Base-by-base conservation (phyloP, 169 alveolate species). In the Plasmodium fragile region DNA sequence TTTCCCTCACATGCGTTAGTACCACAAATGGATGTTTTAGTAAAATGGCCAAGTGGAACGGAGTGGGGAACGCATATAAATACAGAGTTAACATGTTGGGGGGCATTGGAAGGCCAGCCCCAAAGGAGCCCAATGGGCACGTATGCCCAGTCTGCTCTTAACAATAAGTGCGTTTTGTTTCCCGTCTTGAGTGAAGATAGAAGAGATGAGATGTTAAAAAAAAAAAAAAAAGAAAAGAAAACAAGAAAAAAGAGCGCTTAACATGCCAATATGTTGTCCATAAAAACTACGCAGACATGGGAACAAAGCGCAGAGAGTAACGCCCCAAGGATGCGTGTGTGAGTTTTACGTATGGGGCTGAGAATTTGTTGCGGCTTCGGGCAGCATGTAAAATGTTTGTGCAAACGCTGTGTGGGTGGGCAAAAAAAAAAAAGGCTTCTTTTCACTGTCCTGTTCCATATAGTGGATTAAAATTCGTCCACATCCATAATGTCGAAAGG, bases 401-500 rank as follows among this genome's bases (percentile, higher is more conserved):
- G n/a, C n/a, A n/a, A n/a, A 49, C 59, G 22, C 59, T 49, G 8
- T 16, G 25, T 49, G 59, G 18, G 59, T 11, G 59, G 25, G 4
- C 18, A 65, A 5, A 4, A 22, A 65, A 65, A 5, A 4, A 22
- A 22, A 25, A 65, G 75, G 75, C 30, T 22, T 59, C 1, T 10
- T 4, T 55, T 65, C 75, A 28, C 34, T 22, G 18, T 25, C 13
- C 25, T 28, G 6, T n/a, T n/a, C n/a, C n/a, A n/a, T n/a, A 2
- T 65, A 55, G 43, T 32, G 71, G 22, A 3, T 84, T 32, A 84
- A 18, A 84, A 84, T 18, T 96, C 97, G 4, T 95, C 96, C 43
- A 96, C 95, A 52, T 97, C 96, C 95, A 97, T 97, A 18, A 97
- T 98, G 93, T 97, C 98, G 72, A 97, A 81, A 30, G 97, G 97